Evolutionary conservation across 2,329 filamentous ascomycete species (phyloP).

Genomic region (Leptographium flavum): DNA sequence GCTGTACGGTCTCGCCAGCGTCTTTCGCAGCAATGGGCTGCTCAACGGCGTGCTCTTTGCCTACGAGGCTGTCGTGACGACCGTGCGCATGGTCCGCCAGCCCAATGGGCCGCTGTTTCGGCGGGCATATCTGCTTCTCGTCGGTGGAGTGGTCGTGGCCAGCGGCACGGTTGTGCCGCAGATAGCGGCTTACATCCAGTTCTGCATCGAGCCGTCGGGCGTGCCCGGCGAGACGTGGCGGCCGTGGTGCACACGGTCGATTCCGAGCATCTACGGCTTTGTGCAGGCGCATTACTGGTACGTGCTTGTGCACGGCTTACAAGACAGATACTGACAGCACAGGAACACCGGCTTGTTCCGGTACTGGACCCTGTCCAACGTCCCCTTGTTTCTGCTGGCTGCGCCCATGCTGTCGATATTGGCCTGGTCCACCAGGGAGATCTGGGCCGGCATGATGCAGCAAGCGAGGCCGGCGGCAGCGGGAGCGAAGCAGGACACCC

Average conservation of each 20-base stretch:
- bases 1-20: constrained; percentile 56
- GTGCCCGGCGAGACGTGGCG: constrained; percentile 22
- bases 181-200: constrained; percentile 55
- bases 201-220: constrained; percentile 33
- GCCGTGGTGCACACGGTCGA: constrained; percentile 58
- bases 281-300: constrained; percentile 89
- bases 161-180: constrained; percentile 61
- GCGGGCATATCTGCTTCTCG: constrained; percentile 41
- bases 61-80: constrained; percentile 35
- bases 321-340: not conserved
- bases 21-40: constrained; percentile 74
- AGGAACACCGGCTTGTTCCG: constrained; percentile 80
- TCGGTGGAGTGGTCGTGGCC: constrained; percentile 55
- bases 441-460: constrained; percentile 14
- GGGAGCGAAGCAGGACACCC: not conserved
- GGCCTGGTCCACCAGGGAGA: constrained; percentile 40
- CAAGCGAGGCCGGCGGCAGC: constrained; percentile 2
- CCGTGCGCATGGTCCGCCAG: constrained; percentile 23
- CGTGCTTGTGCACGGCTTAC: constrained; percentile 14
- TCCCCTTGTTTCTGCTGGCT: constrained; percentile 78
- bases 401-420: constrained; percentile 61
- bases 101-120: constrained; percentile 27
- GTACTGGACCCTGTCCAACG: constrained; percentile 80
- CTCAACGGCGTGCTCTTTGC: constrained; percentile 67
- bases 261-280: constrained; percentile 84